Conservation (phyloP, 2,329 filamentous ascomycete genomes). For the Dactylellina parvicollis region DNA sequence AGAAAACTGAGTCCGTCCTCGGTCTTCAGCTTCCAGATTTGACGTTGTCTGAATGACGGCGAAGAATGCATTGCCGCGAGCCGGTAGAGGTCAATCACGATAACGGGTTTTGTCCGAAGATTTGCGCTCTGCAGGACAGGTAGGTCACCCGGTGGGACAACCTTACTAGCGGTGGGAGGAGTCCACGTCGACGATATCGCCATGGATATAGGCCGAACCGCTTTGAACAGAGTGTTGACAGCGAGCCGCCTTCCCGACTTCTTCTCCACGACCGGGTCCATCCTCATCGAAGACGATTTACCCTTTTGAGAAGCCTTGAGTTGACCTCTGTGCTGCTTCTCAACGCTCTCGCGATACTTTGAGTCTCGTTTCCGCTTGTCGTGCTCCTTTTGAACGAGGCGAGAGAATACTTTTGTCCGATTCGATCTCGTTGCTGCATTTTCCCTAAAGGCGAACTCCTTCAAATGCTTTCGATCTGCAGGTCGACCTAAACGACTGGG, state of each 20-base stretch:
- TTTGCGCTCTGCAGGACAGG: conserved; percentile 55
- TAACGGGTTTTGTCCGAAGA: conserved; percentile 56
- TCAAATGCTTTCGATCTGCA: conserved; percentile 55
- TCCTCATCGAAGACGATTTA: conserved; percentile 56
- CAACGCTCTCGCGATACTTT: conserved; percentile 58
- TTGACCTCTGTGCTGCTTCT: conserved; percentile 57
- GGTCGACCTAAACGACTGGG: conserved; percentile 36
- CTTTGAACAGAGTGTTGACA: conserved; percentile 59
- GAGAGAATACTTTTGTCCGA: conserved; percentile 57
- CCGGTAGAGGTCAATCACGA: conserved; percentile 56
- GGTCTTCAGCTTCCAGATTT: conserved; percentile 58
- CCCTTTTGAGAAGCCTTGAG: conserved; percentile 56
- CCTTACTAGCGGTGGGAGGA: conserved; percentile 56
- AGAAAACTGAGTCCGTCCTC: conserved; percentile 57
- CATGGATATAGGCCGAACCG: conserved; percentile 59
- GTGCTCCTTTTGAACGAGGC: conserved; percentile 57
- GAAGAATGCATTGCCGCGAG: conserved; percentile 56
- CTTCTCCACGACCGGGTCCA: conserved; percentile 56
- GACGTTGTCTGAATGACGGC: conserved; percentile 57
- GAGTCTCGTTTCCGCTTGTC: conserved; percentile 58
- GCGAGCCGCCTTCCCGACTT: conserved; percentile 57
- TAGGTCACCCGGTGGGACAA: conserved; percentile 57
- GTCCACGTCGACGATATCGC: conserved; percentile 58
- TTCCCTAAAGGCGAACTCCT: conserved; percentile 57
- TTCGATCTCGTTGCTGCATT: conserved; percentile 56